Base-by-base conservation (phyloP, 1,284 basidiomycete species). In the Heterobasidion irregulare region DNA sequence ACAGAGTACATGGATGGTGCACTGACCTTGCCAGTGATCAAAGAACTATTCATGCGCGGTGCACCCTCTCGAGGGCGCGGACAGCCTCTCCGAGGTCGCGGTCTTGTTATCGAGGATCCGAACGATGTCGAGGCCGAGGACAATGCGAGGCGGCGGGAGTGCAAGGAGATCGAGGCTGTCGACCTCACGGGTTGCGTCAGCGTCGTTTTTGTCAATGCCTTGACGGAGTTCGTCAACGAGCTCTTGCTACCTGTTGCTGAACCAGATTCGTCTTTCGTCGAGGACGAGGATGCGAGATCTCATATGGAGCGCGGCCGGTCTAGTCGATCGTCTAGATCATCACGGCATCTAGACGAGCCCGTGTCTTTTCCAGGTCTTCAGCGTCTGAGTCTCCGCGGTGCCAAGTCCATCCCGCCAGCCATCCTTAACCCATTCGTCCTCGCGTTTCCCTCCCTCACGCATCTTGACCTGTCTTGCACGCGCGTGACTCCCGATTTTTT, bases 1-100 rank as follows among this genome's bases (percentile, higher is more conserved):
- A 96, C 93, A 0, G 94, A 96, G 68, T 97, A 95, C 66, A 96
- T 97, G 89, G 94, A 97, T 63, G 91, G 92, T 1, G 86, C 94
- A 0, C 74, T 97, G 48, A 89, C 86, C 8, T 74, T 89, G 26
- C 75, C 83, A 0, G 92, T 97, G 2, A 72, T 97, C 19, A 88
- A 86, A 56, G 94, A 96, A 64, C 74, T 97, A 8, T 84, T 97
- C 64, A 80, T 96, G 59, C 84, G 94, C 34, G 93, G 93, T 7
- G 72, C 75, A 8, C 77, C 80, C 8, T 84, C 84, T 35, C 79
- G 83, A 46, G 83, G 81, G 1, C 77, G 87, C 18, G 83, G 86
- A 0, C 83, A 84, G 38, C 81, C 82, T n/a, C 75, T 78, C n/a
- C 81, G 87, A 56, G 82, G 83, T 2, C 82, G 85, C 36, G 78